Percentiles rank a stretch among this genome's conserved stretches.
Conservation (phyloP, 495 filamentous ascomycete species). For the Penicillium coprophilum region DNA sequence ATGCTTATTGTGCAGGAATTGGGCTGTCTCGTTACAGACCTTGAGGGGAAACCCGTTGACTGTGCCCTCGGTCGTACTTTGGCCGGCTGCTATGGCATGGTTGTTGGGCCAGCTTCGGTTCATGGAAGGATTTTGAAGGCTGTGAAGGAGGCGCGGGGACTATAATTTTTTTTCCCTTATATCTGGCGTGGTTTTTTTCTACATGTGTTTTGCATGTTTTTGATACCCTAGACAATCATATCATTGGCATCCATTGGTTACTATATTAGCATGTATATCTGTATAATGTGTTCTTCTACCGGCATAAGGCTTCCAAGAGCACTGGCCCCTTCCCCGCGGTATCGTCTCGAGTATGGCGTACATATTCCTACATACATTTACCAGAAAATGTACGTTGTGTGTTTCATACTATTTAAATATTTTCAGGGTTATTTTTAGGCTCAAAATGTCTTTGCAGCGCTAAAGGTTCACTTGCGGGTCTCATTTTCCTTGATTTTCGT, state of each 20-base stretch:
- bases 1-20: slow-evolving; percentile 67
- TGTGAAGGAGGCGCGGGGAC: slow-evolving; percentile 26
- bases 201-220: slow-evolving; percentile 4
- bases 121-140: slow-evolving; percentile 40
- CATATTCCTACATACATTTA: no score
- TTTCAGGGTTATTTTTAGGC: not conserved
- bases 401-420: not conserved
- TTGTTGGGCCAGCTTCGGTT: slow-evolving; percentile 43
- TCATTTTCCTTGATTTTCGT: slow-evolving; percentile 1
- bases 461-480: slow-evolving; percentile 1
- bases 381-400: not conserved
- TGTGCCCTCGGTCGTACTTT: slow-evolving; percentile 43
- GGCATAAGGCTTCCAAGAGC: slow-evolving; percentile 5
- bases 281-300: not conserved
- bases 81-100: slow-evolving; percentile 43
- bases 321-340: slow-evolving; percentile 13
- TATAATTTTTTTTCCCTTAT: not conserved
- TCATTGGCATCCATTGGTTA: slow-evolving; percentile 5
- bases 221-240: slow-evolving; percentile 14
- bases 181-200: not conserved
- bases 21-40: slow-evolving; percentile 62
- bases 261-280: not conserved
- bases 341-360: no score
- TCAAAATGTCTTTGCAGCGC: not conserved
- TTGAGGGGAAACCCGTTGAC: slow-evolving; percentile 49